A percentile compares a stretch with the other conserved stretches of the same genome.
phyloP scores from a whole-genome alignment of 2,329 filamentous ascomycete species.

The Penicillium sp. region DNA sequence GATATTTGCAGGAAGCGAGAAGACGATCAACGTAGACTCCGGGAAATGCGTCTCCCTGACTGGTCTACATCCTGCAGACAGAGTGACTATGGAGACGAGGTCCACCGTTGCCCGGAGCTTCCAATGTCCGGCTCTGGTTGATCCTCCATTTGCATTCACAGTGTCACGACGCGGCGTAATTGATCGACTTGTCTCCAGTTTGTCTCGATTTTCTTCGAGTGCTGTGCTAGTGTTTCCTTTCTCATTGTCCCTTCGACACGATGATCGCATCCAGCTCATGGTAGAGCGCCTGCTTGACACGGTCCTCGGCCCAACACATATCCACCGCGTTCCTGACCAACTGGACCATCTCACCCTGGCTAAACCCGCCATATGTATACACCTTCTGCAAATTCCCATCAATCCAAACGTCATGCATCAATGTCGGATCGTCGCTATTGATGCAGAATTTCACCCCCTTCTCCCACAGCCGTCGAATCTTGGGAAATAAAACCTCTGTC shows the following conservation, averaged over 20 bases:
- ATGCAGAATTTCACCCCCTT: conserved; percentile 49
- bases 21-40: too few relatives aligned
- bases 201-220: too few relatives aligned
- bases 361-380: conserved; percentile 43
- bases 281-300: conserved; percentile 34
- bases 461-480: conserved; percentile 46
- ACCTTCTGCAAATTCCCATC: conserved; percentile 49
- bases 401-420: conserved; percentile 53
- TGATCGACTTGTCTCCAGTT: too few relatives aligned
- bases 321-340: conserved; percentile 46
- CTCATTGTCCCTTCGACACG: too few relatives aligned
- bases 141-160: too few relatives aligned
- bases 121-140: conserved; percentile 6
- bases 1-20: too few relatives aligned
- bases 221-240: too few relatives aligned
- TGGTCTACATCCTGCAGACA: background rate
- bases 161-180: too few relatives aligned
- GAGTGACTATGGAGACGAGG: background rate
- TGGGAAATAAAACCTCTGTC: conserved; percentile 45
- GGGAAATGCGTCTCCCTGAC: too few relatives aligned
- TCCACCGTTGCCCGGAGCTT: conserved; percentile 6
- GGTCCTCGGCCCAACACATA: conserved; percentile 48
- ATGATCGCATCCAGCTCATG: conserved; percentile 16
- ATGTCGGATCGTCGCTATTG: conserved; percentile 51
- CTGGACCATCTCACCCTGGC: conserved; percentile 43